A percentile compares a stretch with the other conserved stretches of the same genome.
These are phyloP conservation scores for Blastocystis hominis DNA, from an alignment of 352 stramenopile genomes.

Conservation along the genomic window DNA sequence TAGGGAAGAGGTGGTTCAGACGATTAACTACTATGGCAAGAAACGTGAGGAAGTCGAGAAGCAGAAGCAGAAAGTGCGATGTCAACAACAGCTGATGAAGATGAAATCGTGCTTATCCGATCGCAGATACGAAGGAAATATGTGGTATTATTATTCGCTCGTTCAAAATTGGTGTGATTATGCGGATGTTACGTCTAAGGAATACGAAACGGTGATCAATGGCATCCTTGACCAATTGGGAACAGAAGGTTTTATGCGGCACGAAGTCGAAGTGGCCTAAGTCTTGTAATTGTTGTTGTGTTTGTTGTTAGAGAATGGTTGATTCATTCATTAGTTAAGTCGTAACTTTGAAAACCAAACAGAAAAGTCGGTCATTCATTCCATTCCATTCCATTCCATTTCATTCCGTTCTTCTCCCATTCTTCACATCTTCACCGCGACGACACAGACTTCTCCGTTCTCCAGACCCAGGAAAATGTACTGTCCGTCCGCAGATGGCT, in stretches of 20 bases:
- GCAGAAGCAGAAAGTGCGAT: neutral
- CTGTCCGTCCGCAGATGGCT: neutral
- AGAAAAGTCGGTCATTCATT: too few relatives aligned
- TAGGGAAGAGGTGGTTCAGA: neutral
- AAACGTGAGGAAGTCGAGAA: neutral
- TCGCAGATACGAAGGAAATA: neutral
- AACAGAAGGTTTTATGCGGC: neutral
- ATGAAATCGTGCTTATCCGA: neutral
- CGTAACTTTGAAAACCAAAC: too few relatives aligned
- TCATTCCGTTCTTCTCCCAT: too few relatives aligned
- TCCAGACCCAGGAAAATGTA: conserved; percentile 52
- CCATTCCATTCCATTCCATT: too few relatives aligned
- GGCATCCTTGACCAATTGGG: neutral
- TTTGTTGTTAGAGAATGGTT: too few relatives aligned
- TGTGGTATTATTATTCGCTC: neutral
- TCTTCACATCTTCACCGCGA: conserved; percentile 19
- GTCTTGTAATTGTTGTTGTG: too few relatives aligned
- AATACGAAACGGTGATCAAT: neutral
- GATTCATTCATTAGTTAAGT: too few relatives aligned
- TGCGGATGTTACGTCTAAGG: neutral
- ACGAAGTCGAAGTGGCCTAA: too few relatives aligned
- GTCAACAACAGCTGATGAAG: neutral
- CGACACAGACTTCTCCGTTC: conserved; percentile 54
- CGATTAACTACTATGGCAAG: neutral
- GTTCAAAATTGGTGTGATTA: neutral